Evolutionary conservation across 441 rosid species (phyloP), one percentile per base, ranked within the genome.

Genomic region (Pelargonium myrrhifolium): DNA sequence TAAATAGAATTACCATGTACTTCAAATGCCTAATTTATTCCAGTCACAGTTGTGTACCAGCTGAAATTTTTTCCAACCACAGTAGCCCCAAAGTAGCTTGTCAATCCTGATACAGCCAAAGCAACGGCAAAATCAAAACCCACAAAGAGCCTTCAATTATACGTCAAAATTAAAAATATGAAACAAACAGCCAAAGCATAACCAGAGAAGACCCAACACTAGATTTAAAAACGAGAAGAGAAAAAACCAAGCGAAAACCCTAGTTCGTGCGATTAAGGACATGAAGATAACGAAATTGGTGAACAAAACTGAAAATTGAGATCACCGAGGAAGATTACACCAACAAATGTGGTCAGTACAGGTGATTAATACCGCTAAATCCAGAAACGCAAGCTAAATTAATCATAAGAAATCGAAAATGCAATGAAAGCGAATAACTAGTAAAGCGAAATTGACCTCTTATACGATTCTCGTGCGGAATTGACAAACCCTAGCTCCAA

Each of bases 121-220:
- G 5, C 20, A 67, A 71, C 63, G 68, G 3, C 59, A 65, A 61
- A 76, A 68, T 17, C 10, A 67, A 67, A 53, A 24, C 67, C 56
- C 60, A 24, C 5, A 12, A 2, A 65, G 21, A 20, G 69, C 22
- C 31, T 42, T 28, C 51, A 43, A 17, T 9, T 9, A 28, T 14
- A 11, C 28, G 17, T 49, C 24, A 21, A 65, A 71, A 60, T 9
- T 14, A n/a, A n/a, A n/a, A n/a, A n/a, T n/a, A n/a, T n/a, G n/a
- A n/a, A n/a, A n/a, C n/a, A n/a, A n/a, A n/a, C n/a, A n/a, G n/a
- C n/a, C n/a, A n/a, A n/a, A n/a, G 14, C 59, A 56, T 7, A 20
- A 5, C 37, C 37, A 67, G 63, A 64, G 73, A 72, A 73, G 81
- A 79, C 74, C 81, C 40, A 76, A 83, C 83, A 82, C 82, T 74